Evolutionary conservation across 257 asterid genomes (phyloP).

Genomic region (Avicennia marina): DNA sequence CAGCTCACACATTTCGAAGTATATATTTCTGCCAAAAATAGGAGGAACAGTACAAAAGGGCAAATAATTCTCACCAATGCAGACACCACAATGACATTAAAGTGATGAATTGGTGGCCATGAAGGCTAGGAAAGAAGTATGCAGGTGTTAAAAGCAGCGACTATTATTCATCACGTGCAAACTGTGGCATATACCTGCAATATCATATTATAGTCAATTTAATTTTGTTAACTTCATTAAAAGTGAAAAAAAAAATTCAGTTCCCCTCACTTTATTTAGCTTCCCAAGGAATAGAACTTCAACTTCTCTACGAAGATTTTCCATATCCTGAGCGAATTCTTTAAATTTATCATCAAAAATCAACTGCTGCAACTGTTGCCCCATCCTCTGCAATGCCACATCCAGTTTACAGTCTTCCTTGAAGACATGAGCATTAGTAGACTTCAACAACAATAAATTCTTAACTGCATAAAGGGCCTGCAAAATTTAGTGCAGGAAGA

Average conservation of each 20-base stretch:
- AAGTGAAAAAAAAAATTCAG: not conserved
- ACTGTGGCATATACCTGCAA: too few species aligned
- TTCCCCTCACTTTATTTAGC: conserved; percentile 37
- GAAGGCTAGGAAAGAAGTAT: too few species aligned
- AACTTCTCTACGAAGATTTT: conserved; percentile 63
- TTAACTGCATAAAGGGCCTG: conserved; percentile 74
- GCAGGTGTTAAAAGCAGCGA: too few species aligned
- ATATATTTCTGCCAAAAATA: too few species aligned
- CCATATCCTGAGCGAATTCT: conserved; percentile 59
- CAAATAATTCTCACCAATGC: too few species aligned
- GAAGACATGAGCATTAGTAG: conserved; percentile 43
- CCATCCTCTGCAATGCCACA: conserved; percentile 41
- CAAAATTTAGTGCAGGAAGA: conserved; percentile 13
- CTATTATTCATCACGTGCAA: too few species aligned
- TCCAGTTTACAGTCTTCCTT: conserved; percentile 56
- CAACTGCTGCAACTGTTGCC: conserved; percentile 47
- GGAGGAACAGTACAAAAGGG: too few species aligned
- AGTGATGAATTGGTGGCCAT: too few species aligned
- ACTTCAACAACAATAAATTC: conserved; percentile 48
- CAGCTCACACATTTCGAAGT: too few species aligned
- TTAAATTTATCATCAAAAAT: conserved; percentile 32
- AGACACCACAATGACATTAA: too few species aligned
- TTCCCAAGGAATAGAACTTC: conserved; percentile 41
- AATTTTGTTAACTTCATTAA: not conserved
- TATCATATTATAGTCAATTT: conserved; percentile 8